Conservation (phyloP, 176 grass and related monocot genomes). For the Alopecurus myosuroides region DNA sequence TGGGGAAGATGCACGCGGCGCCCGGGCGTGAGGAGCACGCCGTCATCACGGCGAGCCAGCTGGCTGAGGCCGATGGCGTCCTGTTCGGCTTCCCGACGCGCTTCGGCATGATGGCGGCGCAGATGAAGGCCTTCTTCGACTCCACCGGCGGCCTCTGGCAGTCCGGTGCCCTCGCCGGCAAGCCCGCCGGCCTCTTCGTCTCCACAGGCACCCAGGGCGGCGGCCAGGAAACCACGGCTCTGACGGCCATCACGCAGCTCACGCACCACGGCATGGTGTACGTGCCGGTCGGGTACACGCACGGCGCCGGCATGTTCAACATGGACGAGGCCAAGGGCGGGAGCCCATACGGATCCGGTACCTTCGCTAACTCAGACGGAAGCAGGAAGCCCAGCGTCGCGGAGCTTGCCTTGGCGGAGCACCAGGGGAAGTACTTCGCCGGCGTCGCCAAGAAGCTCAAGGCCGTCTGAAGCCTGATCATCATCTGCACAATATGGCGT, state of each 20-base stretch:
- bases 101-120: conserved; percentile 57
- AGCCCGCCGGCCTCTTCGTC: conserved; percentile 73
- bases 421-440: conserved; percentile 47
- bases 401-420: conserved; percentile 30
- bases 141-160: conserved; percentile 52
- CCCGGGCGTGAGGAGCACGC: conserved; percentile 30
- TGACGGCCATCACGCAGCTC: conserved; percentile 52
- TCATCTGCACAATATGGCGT: neutral
- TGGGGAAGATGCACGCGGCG: conserved; percentile 37
- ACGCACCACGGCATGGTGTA: conserved; percentile 60
- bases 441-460: conserved; percentile 52
- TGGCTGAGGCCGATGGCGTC: conserved; percentile 22
- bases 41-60: conserved; percentile 25
- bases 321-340: conserved; percentile 41
- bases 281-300: conserved; percentile 34
- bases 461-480: neutral
- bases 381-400: neutral
- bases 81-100: conserved; percentile 46
- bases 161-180: conserved; percentile 47
- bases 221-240: conserved; percentile 71
- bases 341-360: conserved; percentile 39
- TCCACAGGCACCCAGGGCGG: conserved; percentile 82
- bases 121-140: conserved; percentile 58
- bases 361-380: conserved; percentile 6
- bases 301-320: conserved; percentile 40